A percentile compares a stretch with the other conserved stretches of the same genome.
Conservation (phyloP, 2,329 filamentous ascomycete species). For the Cladophialophora chaetospira region DNA sequence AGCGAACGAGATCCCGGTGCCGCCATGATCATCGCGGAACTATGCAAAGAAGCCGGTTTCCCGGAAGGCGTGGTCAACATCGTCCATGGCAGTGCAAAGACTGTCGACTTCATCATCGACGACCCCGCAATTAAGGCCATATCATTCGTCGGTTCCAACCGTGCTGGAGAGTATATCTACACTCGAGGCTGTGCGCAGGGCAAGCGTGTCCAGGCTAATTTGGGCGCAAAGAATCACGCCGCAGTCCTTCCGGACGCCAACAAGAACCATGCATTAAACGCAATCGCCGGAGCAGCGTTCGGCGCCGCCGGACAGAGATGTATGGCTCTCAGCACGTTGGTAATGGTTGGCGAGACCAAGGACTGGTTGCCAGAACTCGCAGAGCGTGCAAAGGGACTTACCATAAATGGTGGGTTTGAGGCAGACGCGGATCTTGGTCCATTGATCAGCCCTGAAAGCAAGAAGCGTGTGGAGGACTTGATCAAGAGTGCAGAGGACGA, state of each 20-base stretch:
- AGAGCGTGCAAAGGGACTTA: slow-evolving; percentile 61
- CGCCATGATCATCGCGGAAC: slow-evolving; percentile 66
- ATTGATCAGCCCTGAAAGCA: slow-evolving; percentile 64
- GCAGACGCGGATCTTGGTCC: slow-evolving; percentile 65
- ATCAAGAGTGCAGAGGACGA: slow-evolving; percentile 64
- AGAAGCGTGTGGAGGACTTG: slow-evolving; percentile 64
- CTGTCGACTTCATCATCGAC: slow-evolving; percentile 70
- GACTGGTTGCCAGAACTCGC: slow-evolving; percentile 66
- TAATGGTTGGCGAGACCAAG: slow-evolving; percentile 66
- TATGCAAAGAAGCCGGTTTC: slow-evolving; percentile 65
- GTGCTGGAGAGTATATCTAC: slow-evolving; percentile 70
- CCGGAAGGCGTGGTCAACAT: slow-evolving; percentile 68
- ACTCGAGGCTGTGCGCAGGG: slow-evolving; percentile 67
- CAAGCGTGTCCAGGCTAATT: slow-evolving; percentile 69
- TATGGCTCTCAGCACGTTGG: slow-evolving; percentile 68
- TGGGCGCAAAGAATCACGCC: slow-evolving; percentile 71
- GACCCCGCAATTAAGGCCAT: slow-evolving; percentile 70
- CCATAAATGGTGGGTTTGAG: slow-evolving; percentile 65
- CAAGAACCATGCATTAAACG: slow-evolving; percentile 68
- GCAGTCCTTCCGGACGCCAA: slow-evolving; percentile 68
- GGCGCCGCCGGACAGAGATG: slow-evolving; percentile 70
- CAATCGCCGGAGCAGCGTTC: slow-evolving; percentile 67
- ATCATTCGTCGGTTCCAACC: slow-evolving; percentile 69
- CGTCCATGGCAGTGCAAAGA: slow-evolving; percentile 64
- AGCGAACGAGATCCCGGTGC: slow-evolving; percentile 67